These are phyloP conservation scores for Cyberlindnera mississippiensis DNA, from an alignment of 805 yeast species.

Conservation along the genomic window DNA sequence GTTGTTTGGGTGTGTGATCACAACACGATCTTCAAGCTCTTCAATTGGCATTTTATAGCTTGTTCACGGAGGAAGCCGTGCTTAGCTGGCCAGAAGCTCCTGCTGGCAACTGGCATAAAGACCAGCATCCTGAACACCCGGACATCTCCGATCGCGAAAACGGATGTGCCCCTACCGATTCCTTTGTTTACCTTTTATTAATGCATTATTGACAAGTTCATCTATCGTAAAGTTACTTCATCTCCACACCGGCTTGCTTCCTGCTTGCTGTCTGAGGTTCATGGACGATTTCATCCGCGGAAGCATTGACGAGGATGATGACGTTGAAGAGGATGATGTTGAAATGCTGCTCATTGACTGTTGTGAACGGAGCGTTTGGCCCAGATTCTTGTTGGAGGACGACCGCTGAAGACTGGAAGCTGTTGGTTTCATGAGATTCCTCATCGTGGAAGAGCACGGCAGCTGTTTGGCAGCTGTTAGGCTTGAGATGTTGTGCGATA, in stretches of 20 bases:
- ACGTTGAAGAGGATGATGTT: not conserved
- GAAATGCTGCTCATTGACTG: slow-evolving; percentile 1
- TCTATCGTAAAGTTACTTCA: no score
- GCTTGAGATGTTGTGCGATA: slow-evolving; percentile 13
- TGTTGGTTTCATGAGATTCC: slow-evolving; percentile 22
- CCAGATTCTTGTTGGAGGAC: slow-evolving; percentile 14
- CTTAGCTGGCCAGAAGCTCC: no score
- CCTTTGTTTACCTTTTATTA: no score
- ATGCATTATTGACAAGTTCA: no score
- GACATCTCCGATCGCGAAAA: no score
- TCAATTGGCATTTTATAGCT: slow-evolving; percentile 41
- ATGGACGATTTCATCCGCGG: slow-evolving; percentile 11
- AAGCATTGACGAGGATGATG: not conserved
- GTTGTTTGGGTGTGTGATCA: slow-evolving; percentile 51
- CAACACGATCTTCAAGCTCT: slow-evolving; percentile 59
- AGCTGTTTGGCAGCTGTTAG: slow-evolving; percentile 15
- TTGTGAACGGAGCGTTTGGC: slow-evolving; percentile 8
- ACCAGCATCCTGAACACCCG: no score
- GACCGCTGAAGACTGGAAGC: slow-evolving; percentile 22
- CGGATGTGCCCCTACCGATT: no score
- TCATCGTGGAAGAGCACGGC: slow-evolving; percentile 20
- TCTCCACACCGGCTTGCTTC: slow-evolving; percentile 19
- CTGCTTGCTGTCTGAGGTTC: slow-evolving; percentile 7
- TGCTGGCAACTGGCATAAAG: no score
- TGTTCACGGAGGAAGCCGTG: no score